A percentile compares a stretch with the other conserved stretches of the same genome.
These are phyloP conservation scores for Calophaca sinica DNA, from an alignment of 306 rosid species.

Conservation along the genomic window DNA sequence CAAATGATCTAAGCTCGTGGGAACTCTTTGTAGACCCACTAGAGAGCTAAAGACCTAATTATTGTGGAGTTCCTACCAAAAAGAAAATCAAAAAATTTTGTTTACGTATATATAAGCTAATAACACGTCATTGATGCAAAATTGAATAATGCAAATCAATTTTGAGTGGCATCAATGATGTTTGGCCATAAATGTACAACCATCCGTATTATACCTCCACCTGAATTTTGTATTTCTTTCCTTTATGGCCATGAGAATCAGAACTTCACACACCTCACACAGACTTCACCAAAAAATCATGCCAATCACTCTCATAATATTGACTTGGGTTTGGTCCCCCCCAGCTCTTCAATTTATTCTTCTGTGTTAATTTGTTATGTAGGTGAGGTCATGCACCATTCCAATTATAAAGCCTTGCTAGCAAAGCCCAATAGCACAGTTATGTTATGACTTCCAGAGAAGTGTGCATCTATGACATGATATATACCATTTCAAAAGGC, in stretches of 20 bases:
- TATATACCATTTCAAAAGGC: conserved; percentile 40
- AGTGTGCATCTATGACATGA: background rate
- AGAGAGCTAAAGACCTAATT: too few species aligned
- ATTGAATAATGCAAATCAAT: conserved; percentile 14
- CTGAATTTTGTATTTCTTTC: conserved; percentile 37
- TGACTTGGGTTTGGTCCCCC: conserved; percentile 69
- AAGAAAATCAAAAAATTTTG: too few species aligned
- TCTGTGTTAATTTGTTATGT: conserved; percentile 30
- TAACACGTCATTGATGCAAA: background rate
- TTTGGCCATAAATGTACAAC: conserved; percentile 41
- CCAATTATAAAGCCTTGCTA: conserved; percentile 23
- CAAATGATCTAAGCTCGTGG: too few species aligned
- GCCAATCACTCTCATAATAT: conserved; percentile 58
- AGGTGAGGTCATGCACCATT: conserved; percentile 3
- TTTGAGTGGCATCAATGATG: conserved; percentile 40
- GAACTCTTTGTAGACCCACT: too few species aligned
- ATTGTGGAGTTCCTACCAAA: too few species aligned
- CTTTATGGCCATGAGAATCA: conserved; percentile 41
- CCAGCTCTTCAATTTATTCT: conserved; percentile 46
- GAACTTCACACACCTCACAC: conserved; percentile 43
- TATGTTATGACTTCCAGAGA: conserved; percentile 25
- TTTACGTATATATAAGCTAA: too few species aligned
- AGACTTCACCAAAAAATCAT: conserved; percentile 46
- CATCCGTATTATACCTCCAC: conserved; percentile 20
- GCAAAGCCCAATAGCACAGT: conserved; percentile 31